Conservation (phyloP, 305 asterid genomes). For the Fraxinus ornus region DNA sequence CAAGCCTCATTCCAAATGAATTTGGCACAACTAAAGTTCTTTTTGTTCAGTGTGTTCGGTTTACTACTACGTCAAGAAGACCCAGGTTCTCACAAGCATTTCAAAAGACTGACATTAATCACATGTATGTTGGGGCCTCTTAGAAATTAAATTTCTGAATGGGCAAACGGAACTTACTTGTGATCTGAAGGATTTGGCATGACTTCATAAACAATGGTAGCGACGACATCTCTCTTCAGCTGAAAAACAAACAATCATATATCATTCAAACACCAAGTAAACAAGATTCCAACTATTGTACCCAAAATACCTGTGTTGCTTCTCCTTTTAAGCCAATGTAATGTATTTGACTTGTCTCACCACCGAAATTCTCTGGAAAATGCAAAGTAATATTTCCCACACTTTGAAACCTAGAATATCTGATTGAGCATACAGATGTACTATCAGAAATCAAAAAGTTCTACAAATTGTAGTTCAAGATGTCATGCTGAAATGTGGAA, state of each 20-base stretch:
- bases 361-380: slow-evolving; percentile 94
- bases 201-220: slow-evolving; percentile 88
- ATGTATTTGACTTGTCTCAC: slow-evolving; percentile 75
- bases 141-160: background rate
- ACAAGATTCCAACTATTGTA: slow-evolving; percentile 8
- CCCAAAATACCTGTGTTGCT: slow-evolving; percentile 85
- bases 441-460: slow-evolving; percentile 17
- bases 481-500: background rate
- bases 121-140: background rate
- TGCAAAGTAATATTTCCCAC: slow-evolving; percentile 93
- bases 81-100: background rate
- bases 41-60: background rate
- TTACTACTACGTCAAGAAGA: background rate
- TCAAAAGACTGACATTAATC: background rate
- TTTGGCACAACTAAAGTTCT: background rate
- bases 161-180: slow-evolving; percentile 59
- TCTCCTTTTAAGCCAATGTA: slow-evolving; percentile 98
- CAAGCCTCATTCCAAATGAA: background rate
- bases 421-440: slow-evolving; percentile 30
- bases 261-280: slow-evolving; percentile 2
- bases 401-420: slow-evolving; percentile 93
- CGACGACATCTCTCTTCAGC: slow-evolving; percentile 93
- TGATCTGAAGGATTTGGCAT: slow-evolving; percentile 98
- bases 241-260: slow-evolving; percentile 30
- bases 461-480: slow-evolving; percentile 3